Base-by-base conservation (phyloP, 805 yeast species). In the Saturnispora besseyi region DNA sequence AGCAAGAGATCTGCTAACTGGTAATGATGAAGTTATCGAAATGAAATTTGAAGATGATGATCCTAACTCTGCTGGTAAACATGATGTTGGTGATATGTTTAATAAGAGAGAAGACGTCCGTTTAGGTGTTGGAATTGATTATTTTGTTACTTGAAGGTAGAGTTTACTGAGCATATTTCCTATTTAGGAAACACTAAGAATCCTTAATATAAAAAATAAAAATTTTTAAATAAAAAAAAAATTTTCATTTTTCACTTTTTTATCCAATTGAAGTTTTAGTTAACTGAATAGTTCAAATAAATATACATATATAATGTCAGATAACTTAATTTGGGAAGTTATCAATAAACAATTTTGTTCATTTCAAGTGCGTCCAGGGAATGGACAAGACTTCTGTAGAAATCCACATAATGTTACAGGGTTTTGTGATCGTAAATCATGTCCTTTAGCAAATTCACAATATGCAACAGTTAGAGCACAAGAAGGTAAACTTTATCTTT, bases 361-460 rank as follows among this genome's bases (percentile, higher is more conserved):
- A 22, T 93, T 85, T 73, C 91, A 91, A 69, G 73, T 93, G 59
- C 41, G 50, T 18, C 57, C 57, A 13, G 86, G 87, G 53, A 87
- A 87, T 62, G 87, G 81, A 26, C 97, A 91, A 67, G 85, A 81
- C 59, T 93, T 93, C 64, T 93, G 99, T 70, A 75, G 97, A 65
- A 93, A 91, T 64, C 98, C 93, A 66, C 90, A 87, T 70, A 93
- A 93, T 65, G 98, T 91, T 45, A 80, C 88, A 56, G 99, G 99
- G 54, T 75, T 93, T 50, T 93, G 99, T 67, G 79, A 82, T 49
- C 80, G 99, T 61, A 89, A 83, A 64, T 86, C 97, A 5, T 93
- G 99, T 66, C 99, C 99, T 2, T 72, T 93, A 53, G 99, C 99
- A 26, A 93, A 88, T 65, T 87, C 95, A 15, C 78, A 86, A 61